These are phyloP conservation scores for Penicillium sumatraense DNA, from an alignment of 2,329 filamentous ascomycete species.

Conservation along the genomic window DNA sequence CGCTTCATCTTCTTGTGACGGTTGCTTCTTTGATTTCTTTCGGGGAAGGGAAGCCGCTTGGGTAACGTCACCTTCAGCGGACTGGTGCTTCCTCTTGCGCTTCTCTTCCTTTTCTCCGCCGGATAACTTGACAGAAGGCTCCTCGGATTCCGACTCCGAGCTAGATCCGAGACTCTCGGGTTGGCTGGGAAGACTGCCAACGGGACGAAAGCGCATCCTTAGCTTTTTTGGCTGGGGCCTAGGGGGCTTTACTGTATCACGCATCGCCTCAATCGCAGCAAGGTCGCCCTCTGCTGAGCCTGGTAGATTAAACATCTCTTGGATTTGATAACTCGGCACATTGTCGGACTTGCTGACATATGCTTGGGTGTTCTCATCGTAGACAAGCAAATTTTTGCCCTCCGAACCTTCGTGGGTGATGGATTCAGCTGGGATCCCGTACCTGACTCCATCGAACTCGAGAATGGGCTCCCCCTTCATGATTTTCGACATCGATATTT, in stretches of 20 bases:
- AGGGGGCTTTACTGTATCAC: conserved; percentile 39
- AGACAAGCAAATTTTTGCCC: conserved; percentile 41
- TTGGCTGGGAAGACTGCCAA: conserved; percentile 39
- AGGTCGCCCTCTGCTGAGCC: conserved; percentile 24
- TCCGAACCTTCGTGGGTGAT: conserved; percentile 32
- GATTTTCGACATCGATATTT: conserved; percentile 48
- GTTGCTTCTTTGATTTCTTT: conserved; percentile 48
- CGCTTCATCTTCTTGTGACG: conserved; percentile 22
- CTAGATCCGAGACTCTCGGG: conserved; percentile 43
- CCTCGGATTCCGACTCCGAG: conserved; percentile 43
- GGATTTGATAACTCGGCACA: conserved; percentile 41
- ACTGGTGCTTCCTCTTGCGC: conserved; percentile 44
- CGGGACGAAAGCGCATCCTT: conserved; percentile 51
- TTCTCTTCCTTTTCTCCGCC: conserved; percentile 34
- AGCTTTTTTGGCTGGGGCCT: conserved; percentile 48
- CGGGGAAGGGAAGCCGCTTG: conserved; percentile 31
- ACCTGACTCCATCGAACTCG: conserved; percentile 47
- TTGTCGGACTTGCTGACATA: conserved; percentile 35
- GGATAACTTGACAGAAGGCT: conserved; percentile 37
- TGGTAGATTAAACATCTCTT: conserved; percentile 42
- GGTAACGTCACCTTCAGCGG: conserved; percentile 34
- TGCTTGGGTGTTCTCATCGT: conserved; percentile 39
- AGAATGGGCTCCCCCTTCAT: conserved; percentile 47
- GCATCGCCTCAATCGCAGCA: conserved; percentile 27
- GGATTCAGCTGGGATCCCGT: conserved; percentile 43